Conservation (phyloP, 768 basidiomycete genomes). For the Filobasidium floriforme region DNA sequence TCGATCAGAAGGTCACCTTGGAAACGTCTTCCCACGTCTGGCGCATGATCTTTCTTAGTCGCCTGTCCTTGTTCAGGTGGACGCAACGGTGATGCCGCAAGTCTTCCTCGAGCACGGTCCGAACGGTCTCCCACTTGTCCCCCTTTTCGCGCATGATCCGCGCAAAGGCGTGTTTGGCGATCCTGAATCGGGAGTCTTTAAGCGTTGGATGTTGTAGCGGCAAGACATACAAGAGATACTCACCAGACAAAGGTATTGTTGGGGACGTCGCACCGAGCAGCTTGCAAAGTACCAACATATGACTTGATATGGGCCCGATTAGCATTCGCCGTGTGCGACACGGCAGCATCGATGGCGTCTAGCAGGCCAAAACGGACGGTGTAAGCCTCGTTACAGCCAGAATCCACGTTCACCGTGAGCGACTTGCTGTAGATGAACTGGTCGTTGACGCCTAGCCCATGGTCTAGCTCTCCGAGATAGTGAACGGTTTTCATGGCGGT, state of each 20-base stretch:
- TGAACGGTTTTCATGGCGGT: conserved; percentile 78
- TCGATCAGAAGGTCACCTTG: not conserved
- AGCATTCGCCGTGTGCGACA: conserved; percentile 13
- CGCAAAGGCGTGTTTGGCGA: conserved; percentile 72
- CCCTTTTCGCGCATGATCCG: conserved; percentile 50
- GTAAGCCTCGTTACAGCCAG: not conserved
- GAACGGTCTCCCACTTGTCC: not conserved
- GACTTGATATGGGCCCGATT: conserved; percentile 17
- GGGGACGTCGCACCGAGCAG: conserved; percentile 49
- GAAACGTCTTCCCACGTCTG: not conserved
- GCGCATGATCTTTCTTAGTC: not conserved
- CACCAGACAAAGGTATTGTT: conserved; percentile 1
- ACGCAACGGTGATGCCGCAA: not conserved
- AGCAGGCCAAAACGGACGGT: not conserved
- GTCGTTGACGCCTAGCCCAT: conserved; percentile 54
- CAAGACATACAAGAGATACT: conserved; percentile 28
- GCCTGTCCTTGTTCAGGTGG: not conserved
- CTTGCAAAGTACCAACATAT: conserved; percentile 28
- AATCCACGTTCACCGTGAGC: not conserved
- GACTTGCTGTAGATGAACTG: conserved; percentile 26
- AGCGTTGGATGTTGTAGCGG: not conserved
- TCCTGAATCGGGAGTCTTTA: conserved; percentile 49
- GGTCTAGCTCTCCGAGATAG: conserved; percentile 55
- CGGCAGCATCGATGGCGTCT: conserved; percentile 8
- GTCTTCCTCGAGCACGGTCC: not conserved